Evolutionary conservation across 2,329 filamentous ascomycete genomes (phyloP), one percentile per base, ranked within the genome.

Genomic region (Remersonia thermophila): DNA sequence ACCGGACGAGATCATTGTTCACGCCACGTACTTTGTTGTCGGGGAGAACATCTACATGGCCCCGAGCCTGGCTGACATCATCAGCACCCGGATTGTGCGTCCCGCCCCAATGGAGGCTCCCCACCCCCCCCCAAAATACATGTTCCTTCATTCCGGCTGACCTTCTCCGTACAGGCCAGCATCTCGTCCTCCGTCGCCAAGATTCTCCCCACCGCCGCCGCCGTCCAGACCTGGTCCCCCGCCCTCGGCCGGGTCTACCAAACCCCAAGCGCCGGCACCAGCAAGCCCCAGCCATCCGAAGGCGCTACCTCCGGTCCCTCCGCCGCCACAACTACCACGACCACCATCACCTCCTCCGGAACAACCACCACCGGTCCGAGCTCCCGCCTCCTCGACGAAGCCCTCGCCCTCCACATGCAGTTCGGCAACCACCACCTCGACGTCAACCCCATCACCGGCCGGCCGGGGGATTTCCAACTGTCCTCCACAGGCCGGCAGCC

Each of bases 21-120:
- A 76, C 27, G 62, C 68, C 4, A 67, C 68, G 2, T 81, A 80
- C 51, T 80, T 77, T 49, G 65, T 81, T 2, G 66, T 77, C 1
- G 75, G 74, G 0, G 72, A 77, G 45, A 75, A 79, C 36, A 70
- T 81, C 3, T 80, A 79, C 51, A 74, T 75, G 67, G 75, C 77
- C 7, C 75, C 77, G 2, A 69, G 67, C 2, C 47, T 80, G 16
- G 67, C 65, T 2, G 73, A 79, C 48, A 65, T 80, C 7, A 51
- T 81, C 10, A 67, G 66, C 32, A 69, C 69, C 33, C 60, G 73
- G 47, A 66, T 79, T 46, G 74, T 78, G 54, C 31, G 64, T 53
- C 2, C 30, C 12, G 15, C 13, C 5, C 20, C 5, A 23, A 23
- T 23, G 20, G 20, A 23, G n/a, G n/a, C 5, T 17, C 10, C 10